Base-by-base conservation (phyloP, 2,329 filamentous ascomycete genomes). In the Pseudocercospora pini-densiflorae region DNA sequence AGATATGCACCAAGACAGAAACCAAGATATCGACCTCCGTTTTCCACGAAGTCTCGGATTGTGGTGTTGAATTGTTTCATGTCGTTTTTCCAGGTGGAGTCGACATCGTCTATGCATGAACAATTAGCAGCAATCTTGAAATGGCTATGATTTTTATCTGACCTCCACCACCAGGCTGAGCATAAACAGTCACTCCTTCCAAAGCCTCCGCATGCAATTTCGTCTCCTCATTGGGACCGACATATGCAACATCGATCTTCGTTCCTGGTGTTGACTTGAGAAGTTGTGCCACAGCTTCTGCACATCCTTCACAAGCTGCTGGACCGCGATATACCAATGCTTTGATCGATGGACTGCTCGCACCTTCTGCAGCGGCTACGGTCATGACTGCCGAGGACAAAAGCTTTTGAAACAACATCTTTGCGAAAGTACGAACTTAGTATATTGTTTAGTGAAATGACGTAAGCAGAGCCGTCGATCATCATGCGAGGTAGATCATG, bases 1-100 rank as follows among this genome's bases (percentile, higher is more conserved):
- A 72, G 53, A 54, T 69, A 72, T n/a, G 68, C 71, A 2, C 71
- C 71, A 2, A 72, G 47, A 43, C 71, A 72, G 62, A 72, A 68
- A n/a, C 71, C 71, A 21, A 72, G 36, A 36, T 72, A 72, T 24
- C 66, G 66, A 9, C 71, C 71, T 12, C 71, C 71, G 33, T 63
- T 54, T 2, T 61, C 31, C 14, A 72, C 70, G 43, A 70, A 72
- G 43, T 70, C 55, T n/a, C 63, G 70, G 51, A 72, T 67, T 4
- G 59, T 45, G 3, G 49, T 10, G n/a, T 59, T 58, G 55, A 63
- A 67, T 9, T 62, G 31, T 45, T 68, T 61, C 45, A 70, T 60
- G 40, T 72, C 61, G 27, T 59, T 31, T n/a, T 54, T 45, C 63
- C 63, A 70, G 8, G 66, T 64, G 6, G 69, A 66, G 43, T 68